Percentiles rank a stretch among this genome's conserved stretches.
Conservation (phyloP, 164 flowering plant genomes). For the Chimonanthus praecox region DNA sequence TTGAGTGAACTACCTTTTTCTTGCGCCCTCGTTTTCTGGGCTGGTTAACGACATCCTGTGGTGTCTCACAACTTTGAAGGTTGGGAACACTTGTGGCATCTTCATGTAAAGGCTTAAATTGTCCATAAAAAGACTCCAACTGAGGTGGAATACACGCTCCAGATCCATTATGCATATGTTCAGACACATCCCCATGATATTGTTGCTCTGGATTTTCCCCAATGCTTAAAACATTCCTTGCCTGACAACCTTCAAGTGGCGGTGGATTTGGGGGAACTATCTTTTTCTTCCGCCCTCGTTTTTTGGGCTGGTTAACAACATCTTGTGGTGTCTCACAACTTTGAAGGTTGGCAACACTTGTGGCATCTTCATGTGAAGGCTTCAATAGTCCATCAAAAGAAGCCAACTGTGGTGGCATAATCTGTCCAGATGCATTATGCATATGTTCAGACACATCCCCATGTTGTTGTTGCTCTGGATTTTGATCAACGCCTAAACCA, state of each 20-base stretch:
- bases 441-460: neutral
- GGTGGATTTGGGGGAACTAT: conserved; percentile 4
- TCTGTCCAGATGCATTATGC: neutral
- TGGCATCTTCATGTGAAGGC: neutral
- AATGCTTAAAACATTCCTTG: neutral
- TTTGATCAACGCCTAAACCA: neutral
- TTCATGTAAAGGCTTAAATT: neutral
- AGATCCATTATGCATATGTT: neutral
- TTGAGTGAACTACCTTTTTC: conserved; percentile 10
- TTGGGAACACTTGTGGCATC: neutral
- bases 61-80: neutral
- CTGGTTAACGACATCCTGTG: neutral
- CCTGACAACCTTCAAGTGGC: neutral
- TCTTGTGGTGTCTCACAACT: neutral
- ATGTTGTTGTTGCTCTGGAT: neutral
- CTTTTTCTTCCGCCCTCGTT: neutral
- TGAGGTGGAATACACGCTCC: neutral
- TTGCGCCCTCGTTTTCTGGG: neutral
- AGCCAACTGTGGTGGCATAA: neutral
- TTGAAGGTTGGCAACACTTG: neutral
- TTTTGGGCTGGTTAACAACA: neutral
- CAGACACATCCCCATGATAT: neutral
- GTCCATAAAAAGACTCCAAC: neutral
- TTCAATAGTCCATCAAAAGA: neutral
- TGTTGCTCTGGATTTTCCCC: neutral